These are phyloP conservation scores for Bombardia bombarda DNA, from an alignment of 495 filamentous ascomycete species.

Conservation along the genomic window DNA sequence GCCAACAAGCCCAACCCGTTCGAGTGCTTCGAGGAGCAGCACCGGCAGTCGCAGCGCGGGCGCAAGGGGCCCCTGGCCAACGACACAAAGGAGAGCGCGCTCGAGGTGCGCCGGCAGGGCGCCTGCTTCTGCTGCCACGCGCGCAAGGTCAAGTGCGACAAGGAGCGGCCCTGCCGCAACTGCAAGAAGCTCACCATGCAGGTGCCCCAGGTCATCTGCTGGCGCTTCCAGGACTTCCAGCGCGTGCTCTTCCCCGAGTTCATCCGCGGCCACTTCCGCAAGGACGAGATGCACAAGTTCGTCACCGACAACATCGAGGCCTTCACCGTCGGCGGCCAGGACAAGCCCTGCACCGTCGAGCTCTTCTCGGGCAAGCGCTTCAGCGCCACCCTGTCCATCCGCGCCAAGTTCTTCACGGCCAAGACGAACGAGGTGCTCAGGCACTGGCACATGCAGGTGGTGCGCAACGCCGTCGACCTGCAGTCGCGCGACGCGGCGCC, in stretches of 20 bases:
- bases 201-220: constrained; percentile 37
- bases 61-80: constrained; percentile 39
- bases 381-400: constrained; percentile 26
- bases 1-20: constrained; percentile 36
- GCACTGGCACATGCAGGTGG: constrained; percentile 33
- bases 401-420: constrained; percentile 40
- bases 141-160: constrained; percentile 39
- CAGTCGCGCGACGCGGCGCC: constrained; percentile 29
- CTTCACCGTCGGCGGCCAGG: constrained; percentile 28
- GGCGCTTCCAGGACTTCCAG: constrained; percentile 40
- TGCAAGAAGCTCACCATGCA: constrained; percentile 35
- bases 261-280: constrained; percentile 36
- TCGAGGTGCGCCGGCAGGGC: constrained; percentile 36
- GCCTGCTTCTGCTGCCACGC: constrained; percentile 45
- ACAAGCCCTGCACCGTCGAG: constrained; percentile 30
- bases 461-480: constrained; percentile 25
- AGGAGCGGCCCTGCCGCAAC: constrained; percentile 38
- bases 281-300: constrained; percentile 34
- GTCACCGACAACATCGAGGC: constrained; percentile 31
- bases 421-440: constrained; percentile 35
- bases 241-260: constrained; percentile 39
- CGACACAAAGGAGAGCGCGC: constrained; percentile 39
- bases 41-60: constrained; percentile 35
- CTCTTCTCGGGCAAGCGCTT: constrained; percentile 36
- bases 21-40: constrained; percentile 39